phyloP scores from a whole-genome alignment of 257 asterid genomes.

The Nicotiana undulata region DNA sequence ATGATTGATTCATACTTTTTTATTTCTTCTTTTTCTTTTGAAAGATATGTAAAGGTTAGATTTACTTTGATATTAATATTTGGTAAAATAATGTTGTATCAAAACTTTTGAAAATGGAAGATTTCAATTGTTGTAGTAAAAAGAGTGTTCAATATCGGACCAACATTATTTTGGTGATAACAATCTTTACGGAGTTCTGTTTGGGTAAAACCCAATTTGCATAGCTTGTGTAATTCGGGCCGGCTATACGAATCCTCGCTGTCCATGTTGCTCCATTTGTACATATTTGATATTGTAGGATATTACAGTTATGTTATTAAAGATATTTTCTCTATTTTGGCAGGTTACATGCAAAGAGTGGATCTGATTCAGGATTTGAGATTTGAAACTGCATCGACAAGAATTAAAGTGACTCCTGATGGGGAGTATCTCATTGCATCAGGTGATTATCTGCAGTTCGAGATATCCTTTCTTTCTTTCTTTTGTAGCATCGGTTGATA shows the following conservation, averaged over 20 bases:
- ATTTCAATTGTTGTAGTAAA: neutral
- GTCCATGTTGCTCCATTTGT: neutral
- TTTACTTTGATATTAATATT: neutral
- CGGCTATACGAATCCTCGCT: neutral
- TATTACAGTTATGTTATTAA: neutral
- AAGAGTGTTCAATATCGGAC: neutral
- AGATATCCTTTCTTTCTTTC: neutral
- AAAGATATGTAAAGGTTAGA: neutral
- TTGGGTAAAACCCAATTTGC: neutral
- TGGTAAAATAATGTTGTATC: neutral
- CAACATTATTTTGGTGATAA: neutral
- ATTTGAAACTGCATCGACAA: slow-evolving; percentile 80
- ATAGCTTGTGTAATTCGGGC: neutral
- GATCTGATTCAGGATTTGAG: slow-evolving; percentile 85
- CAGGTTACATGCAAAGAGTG: slow-evolving; percentile 75
- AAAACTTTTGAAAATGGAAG: neutral
- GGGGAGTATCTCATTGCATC: slow-evolving; percentile 88
- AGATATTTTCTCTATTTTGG: slow-evolving; percentile 5
- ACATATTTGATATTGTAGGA: neutral
- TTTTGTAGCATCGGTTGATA: too few relatives aligned
- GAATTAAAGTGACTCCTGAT: slow-evolving; percentile 76
- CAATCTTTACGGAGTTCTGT: neutral
- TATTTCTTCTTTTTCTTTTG: neutral
- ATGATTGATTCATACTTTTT: neutral
- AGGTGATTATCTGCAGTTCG: slow-evolving; percentile 27